Conservation (phyloP, 2,329 filamentous ascomycete genomes). For the Clonostachys chloroleuca region DNA sequence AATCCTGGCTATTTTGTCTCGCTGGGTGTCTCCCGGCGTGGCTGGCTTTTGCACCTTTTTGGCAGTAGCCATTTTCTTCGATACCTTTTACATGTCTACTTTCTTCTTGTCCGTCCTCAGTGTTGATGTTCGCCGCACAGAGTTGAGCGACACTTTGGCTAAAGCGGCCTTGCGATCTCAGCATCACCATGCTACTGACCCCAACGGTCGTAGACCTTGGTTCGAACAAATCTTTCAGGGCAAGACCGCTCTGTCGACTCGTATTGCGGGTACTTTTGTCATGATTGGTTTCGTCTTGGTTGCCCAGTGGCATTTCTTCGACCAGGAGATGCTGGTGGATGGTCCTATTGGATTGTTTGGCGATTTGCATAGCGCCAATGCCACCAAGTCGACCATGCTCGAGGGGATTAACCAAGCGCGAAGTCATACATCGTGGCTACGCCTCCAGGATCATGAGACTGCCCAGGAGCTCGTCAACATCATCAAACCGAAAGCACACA, state of each 20-base stretch:
- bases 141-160: conserved; percentile 68
- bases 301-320: conserved; percentile 76
- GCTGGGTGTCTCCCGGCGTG: conserved; percentile 64
- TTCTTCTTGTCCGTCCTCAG: conserved; percentile 78
- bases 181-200: neutral
- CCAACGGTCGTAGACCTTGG: conserved; percentile 34
- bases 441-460: conserved; percentile 74
- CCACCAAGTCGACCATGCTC: conserved; percentile 16
- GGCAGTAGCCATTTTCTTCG: conserved; percentile 69
- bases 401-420: conserved; percentile 68
- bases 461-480: conserved; percentile 73
- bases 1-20: conserved; percentile 62
- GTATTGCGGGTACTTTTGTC: conserved; percentile 70
- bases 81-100: conserved; percentile 74
- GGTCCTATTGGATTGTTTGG: conserved; percentile 7
- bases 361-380: neutral
- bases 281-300: conserved; percentile 69
- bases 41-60: conserved; percentile 74
- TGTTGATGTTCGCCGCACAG: conserved; percentile 72
- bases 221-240: conserved; percentile 57
- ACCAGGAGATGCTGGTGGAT: conserved; percentile 41
- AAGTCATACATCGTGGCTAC: conserved; percentile 73
- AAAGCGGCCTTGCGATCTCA: conserved; percentile 36
- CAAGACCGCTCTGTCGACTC: conserved; percentile 64
- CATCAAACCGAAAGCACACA: conserved; percentile 66